Conservation (phyloP, 228 moss, liverwort and hornwort species). For the Sphagnum fallax region DNA sequence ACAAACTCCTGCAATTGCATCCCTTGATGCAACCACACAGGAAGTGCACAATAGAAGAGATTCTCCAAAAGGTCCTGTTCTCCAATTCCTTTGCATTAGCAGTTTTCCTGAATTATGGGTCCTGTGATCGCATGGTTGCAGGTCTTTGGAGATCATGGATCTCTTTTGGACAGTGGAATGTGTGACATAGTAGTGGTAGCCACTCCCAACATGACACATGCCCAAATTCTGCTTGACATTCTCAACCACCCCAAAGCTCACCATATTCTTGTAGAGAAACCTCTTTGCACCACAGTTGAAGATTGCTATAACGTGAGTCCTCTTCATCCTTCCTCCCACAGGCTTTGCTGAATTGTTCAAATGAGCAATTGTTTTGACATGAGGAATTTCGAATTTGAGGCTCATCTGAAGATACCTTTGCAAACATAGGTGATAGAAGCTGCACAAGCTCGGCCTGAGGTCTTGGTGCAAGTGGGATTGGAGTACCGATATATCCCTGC, state of each 20-base stretch:
- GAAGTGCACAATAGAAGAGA: neutral
- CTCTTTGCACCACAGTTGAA: constrained; percentile 72
- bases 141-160: constrained; percentile 62
- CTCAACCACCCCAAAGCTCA: constrained; percentile 61
- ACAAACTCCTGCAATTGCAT: neutral
- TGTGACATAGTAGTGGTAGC: constrained; percentile 79
- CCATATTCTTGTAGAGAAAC: constrained; percentile 87
- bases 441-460: constrained; percentile 59
- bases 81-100: neutral
- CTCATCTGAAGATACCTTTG: neutral
- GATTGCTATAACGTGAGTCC: constrained; percentile 70
- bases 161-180: constrained; percentile 65
- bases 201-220: constrained; percentile 95
- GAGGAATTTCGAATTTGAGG: too few species aligned
- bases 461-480: constrained; percentile 89
- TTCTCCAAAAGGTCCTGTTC: neutral
- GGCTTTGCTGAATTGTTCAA: too few species aligned
- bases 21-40: neutral
- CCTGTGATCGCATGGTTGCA: constrained; percentile 10
- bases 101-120: neutral
- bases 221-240: constrained; percentile 68
- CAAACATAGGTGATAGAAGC: constrained; percentile 62
- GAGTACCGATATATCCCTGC: constrained; percentile 94
- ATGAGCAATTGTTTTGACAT: too few species aligned
- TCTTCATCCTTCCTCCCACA: neutral